phyloP scores from a whole-genome alignment of 805 yeast species.

The Tetrapisispora namnaoensis region DNA sequence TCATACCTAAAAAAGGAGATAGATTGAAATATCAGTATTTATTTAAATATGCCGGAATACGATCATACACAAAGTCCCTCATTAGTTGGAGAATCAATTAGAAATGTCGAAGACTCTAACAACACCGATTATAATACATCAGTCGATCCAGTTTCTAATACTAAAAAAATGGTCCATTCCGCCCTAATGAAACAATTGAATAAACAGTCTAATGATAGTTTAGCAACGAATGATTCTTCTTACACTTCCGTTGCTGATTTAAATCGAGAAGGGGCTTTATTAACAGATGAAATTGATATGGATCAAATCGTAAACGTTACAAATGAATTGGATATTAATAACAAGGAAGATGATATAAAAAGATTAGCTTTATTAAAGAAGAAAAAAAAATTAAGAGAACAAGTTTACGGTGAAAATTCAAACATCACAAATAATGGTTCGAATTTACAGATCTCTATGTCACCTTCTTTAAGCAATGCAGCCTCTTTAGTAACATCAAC shows the following conservation, averaged over 20 bases:
- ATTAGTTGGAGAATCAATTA: slow-evolving; percentile 23
- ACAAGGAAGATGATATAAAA: slow-evolving; percentile 7
- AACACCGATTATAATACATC: slow-evolving; percentile 16
- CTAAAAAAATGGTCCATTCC: neutral
- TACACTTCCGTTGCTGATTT: slow-evolving; percentile 28
- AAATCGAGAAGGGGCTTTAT: slow-evolving; percentile 28
- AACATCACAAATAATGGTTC: neutral
- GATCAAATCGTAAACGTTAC: slow-evolving; percentile 20
- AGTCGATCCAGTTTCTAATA: neutral
- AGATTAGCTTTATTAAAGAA: slow-evolving; percentile 7
- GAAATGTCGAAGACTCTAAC: slow-evolving; percentile 19
- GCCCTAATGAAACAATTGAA: neutral
- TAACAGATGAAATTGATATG: slow-evolving; percentile 27
- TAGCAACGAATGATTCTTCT: slow-evolving; percentile 5
- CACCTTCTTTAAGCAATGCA: slow-evolving; percentile 8
- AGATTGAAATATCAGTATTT: neutral
- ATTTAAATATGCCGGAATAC: neutral
- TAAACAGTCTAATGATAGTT: slow-evolving; percentile 4
- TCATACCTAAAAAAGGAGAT: neutral
- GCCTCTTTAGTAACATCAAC: slow-evolving; percentile 21
- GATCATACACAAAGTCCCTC: slow-evolving; percentile 14
- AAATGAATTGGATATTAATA: slow-evolving; percentile 3
- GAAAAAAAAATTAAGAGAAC: slow-evolving; percentile 2
- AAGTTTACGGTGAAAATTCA: neutral
- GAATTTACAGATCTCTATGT: slow-evolving; percentile 6